A percentile compares a stretch with the other conserved stretches of the same genome.
These are phyloP conservation scores for Russula earlei DNA, from an alignment of 768 basidiomycete genomes.

Conservation along the genomic window DNA sequence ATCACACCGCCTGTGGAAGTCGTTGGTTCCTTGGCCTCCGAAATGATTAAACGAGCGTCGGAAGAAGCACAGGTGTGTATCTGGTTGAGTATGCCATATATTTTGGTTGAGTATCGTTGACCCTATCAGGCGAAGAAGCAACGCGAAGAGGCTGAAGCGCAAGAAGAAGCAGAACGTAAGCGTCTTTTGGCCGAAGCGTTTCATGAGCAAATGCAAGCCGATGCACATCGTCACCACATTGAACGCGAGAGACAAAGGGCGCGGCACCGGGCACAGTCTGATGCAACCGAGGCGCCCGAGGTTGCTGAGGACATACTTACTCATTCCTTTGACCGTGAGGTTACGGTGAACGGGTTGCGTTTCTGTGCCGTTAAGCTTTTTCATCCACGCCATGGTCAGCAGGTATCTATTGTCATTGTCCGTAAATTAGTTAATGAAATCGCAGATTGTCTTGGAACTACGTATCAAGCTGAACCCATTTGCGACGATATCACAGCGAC, in stretches of 20 bases:
- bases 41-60: constrained; percentile 67
- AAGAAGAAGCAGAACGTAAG: constrained; percentile 41
- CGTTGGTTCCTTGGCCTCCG: constrained; percentile 60
- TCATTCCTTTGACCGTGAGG: constrained; percentile 49
- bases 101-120: background rate
- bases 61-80: constrained; percentile 55
- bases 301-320: constrained; percentile 33
- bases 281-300: constrained; percentile 54
- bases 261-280: constrained; percentile 58
- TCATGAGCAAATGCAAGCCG: constrained; percentile 56
- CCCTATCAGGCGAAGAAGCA: constrained; percentile 30
- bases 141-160: constrained; percentile 43
- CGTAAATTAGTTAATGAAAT: background rate
- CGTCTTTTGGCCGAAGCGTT: constrained; percentile 42
- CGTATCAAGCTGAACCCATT: constrained; percentile 68
- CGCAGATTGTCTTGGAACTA: constrained; percentile 54
- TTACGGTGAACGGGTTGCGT: constrained; percentile 47
- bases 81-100: background rate
- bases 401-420: background rate
- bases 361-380: constrained; percentile 65
- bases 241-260: constrained; percentile 45
- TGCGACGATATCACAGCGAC: constrained; percentile 53
- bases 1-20: constrained; percentile 49
- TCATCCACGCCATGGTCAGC: constrained; percentile 55
- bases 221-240: constrained; percentile 48